These are phyloP conservation scores for Endoconidiophora polonica DNA, from an alignment of 2,329 filamentous ascomycete species.

Conservation along the genomic window DNA sequence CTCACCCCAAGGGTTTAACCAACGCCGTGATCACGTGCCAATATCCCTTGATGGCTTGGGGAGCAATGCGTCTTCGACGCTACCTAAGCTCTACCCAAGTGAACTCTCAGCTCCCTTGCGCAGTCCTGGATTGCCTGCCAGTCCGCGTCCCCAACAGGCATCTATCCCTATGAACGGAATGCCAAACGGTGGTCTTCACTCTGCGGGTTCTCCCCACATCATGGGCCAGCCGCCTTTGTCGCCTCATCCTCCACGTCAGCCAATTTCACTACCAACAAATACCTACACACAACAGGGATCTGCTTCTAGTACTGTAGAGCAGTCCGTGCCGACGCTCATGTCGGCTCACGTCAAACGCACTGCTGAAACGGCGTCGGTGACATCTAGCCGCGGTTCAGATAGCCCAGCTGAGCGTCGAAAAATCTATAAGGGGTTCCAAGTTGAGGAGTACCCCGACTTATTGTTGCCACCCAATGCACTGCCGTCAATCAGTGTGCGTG, in stretches of 20 bases:
- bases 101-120: slow-evolving; percentile 28
- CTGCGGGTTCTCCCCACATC: neutral
- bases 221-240: slow-evolving; percentile 42
- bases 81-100: neutral
- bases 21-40: slow-evolving; percentile 23
- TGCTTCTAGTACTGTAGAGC: no score
- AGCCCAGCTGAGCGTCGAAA: slow-evolving; percentile 29
- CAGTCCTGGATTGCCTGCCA: slow-evolving; percentile 43
- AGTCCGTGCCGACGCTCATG: slow-evolving; percentile 18
- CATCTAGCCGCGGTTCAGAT: slow-evolving; percentile 16
- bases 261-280: slow-evolving; percentile 54
- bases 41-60: slow-evolving; percentile 38
- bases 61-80: slow-evolving; percentile 16
- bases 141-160: slow-evolving; percentile 43
- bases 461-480: slow-evolving; percentile 78
- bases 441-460: slow-evolving; percentile 74
- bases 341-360: slow-evolving; percentile 20
- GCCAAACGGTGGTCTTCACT: slow-evolving; percentile 13
- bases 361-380: neutral
- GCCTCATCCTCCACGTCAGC: slow-evolving; percentile 55
- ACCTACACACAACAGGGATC: slow-evolving; percentile 25
- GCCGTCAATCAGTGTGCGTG: slow-evolving; percentile 67
- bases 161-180: slow-evolving; percentile 42
- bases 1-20: slow-evolving; percentile 17
- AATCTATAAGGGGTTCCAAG: slow-evolving; percentile 63